phyloP scores from a whole-genome alignment of 768 basidiomycete species.

The Boletus sp. region DNA sequence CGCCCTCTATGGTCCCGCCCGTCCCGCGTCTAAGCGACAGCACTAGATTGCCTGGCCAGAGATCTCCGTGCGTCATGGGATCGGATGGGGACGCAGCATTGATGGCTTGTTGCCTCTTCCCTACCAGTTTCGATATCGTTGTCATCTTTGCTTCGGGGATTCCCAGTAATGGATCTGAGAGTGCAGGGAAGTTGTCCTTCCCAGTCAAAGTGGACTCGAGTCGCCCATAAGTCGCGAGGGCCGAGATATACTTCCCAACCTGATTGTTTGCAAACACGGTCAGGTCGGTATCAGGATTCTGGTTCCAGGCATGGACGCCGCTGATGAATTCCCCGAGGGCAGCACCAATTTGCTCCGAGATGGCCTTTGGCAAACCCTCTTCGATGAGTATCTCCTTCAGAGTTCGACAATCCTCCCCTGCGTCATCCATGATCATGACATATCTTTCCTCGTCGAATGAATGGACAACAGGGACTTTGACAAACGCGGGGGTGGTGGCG shows the following conservation, averaged over 20 bases:
- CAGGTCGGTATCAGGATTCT: conserved; percentile 28
- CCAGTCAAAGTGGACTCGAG: conserved; percentile 41
- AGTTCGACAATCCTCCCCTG: conserved; percentile 38
- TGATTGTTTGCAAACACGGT: conserved; percentile 40
- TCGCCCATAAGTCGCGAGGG: conserved; percentile 44
- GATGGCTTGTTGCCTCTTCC: conserved; percentile 33
- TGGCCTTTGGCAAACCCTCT: conserved; percentile 27
- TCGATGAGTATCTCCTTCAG: conserved; percentile 43
- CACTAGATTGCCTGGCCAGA: conserved; percentile 72
- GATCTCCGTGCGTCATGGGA: conserved; percentile 50
- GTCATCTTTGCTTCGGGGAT: conserved; percentile 38
- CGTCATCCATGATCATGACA: conserved; percentile 64
- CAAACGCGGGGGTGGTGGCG: conserved; percentile 33
- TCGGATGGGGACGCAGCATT: conserved; percentile 26
- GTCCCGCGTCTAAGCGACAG: conserved; percentile 35
- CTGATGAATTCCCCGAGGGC: conserved; percentile 58
- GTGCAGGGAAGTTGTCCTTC: conserved; percentile 29
- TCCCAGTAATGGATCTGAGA: conserved; percentile 42
- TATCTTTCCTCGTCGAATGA: conserved; percentile 47
- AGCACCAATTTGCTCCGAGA: conserved; percentile 46
- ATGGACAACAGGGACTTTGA: conserved; percentile 50
- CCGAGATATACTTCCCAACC: conserved; percentile 41
- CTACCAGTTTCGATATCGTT: conserved; percentile 33
- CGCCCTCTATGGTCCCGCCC: conserved; percentile 22
- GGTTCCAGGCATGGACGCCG: conserved; percentile 48